Base-by-base conservation (phyloP, 192 early-diverging fungal genomes). In the Umbelopsis sp. region DNA sequence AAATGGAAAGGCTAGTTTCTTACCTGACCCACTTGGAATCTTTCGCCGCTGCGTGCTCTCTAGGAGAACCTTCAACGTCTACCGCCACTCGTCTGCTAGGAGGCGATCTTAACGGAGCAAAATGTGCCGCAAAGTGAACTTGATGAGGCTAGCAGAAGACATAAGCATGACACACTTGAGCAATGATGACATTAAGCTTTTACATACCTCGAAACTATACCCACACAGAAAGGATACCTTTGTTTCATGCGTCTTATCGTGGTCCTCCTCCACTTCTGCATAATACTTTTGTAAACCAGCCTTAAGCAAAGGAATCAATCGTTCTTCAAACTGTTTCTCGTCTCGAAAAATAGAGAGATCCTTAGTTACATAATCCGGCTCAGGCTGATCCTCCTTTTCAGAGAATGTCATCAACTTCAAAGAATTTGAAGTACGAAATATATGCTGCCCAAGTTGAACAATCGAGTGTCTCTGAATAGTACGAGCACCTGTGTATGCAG, bases 1-100 rank as follows among this genome's bases (percentile, higher is more conserved):
- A 44, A 30, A 45, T 8, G 16, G 4, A 12, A 22, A 16, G 20
- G 20, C 16, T 18, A 46, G 23, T 44, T 44, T 64, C 52, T 37
- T 82, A 88, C 87, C 77, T 70, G 33, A 90, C 78, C 91, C 91
- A 93, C 67, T 89, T 81, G 1, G 91, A 90, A 73, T 93, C 89
- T 71, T 93, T 93, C n/a, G 84, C 82, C 21, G 68, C 66, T 0
- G 91, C 83, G 18, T 72, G 53, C 0, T 76, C 75, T 49, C 91
- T 73, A 12, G 86, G 86, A 12, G 83, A 66, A 44, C 87, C 87
- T 49, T 81, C 78, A 10, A 90, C 46, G 16, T 81, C 72, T 3
- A 91, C 87, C 45, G 53, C 78, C 49, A 66, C 70, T 49, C 73
- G 50, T 16, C 69, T 30, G 6, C 41, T 47, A 3, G 53, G 22